Evolutionary conservation across 2,329 filamentous ascomycete species (phyloP), one percentile per base, ranked within the genome.

Genomic region (Exophiala sp.): DNA sequence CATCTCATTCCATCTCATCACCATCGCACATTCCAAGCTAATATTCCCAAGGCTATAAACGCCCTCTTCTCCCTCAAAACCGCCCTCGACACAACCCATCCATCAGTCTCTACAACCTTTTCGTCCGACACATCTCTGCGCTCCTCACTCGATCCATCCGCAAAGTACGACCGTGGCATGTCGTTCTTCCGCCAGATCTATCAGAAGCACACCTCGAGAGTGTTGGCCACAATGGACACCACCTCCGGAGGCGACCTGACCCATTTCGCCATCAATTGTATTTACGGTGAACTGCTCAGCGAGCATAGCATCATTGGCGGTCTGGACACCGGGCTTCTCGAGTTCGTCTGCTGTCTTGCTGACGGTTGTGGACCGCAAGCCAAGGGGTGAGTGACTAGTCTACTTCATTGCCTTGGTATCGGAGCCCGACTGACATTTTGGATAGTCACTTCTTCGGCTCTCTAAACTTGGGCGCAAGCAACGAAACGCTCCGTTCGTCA

Each of bases 281-380:
- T 67, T 41, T 67, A 67, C 50, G 65, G 65, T 32, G 65, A 65
- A 33, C 51, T 67, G 10, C 62, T 67, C 49, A 55, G 59, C 6
- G 65, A 66, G 48, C 56, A 54, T 42, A 56, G 58, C 21, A 59
- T 66, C 20, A 52, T 66, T 10, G 58, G 58, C 35, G 57, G 51
- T 20, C 48, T 57, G 49, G 64, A 66, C 45, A 67, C 65, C 36
- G 65, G 62, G 2, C 42, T 67, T 54, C 34, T 67, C 41, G 65
- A 66, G 50, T 67, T 67, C 53, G 63, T 65, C 11, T 65, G 63
- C 47, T 67, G 65, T 61, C 53, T 67, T 36, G 64, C 60, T 12
- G 63, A 65, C 50, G 60, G 58, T 12, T 64, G 64, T 18, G 62
- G 57, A 32, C 58, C 63, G 16, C 65, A 67, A 51, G 65, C 65